phyloP scores from a whole-genome alignment of 352 stramenopile genomes.

The Phytophthora parvispora region DNA sequence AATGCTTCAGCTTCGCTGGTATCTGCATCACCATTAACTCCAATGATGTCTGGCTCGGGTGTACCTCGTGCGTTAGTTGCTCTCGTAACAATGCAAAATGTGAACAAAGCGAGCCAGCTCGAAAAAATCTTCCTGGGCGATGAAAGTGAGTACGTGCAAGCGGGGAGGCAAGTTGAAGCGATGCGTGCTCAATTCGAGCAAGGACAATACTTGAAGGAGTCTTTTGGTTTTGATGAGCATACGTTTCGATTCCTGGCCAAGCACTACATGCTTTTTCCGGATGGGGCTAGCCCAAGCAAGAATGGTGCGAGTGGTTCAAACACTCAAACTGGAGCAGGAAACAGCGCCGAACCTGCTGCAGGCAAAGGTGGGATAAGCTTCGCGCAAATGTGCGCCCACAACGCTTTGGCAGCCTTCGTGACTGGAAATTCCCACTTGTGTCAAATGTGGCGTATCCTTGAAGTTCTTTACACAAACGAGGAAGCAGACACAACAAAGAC shows the following conservation, averaged over 20 bases:
- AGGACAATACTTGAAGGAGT: constrained; percentile 73
- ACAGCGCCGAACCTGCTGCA: constrained; percentile 6
- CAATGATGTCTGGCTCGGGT: constrained; percentile 40
- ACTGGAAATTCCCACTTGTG: constrained; percentile 79
- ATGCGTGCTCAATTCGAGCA: constrained; percentile 81
- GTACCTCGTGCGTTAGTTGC: constrained; percentile 71
- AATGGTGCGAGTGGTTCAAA: constrained; percentile 2
- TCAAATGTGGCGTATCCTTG: constrained; percentile 90
- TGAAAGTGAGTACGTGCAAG: constrained; percentile 63
- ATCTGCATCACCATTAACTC: constrained; percentile 50
- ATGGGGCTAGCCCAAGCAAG: constrained; percentile 8
- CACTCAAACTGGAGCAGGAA: constrained; percentile 11
- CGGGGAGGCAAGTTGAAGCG: constrained; percentile 59
- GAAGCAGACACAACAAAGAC: constrained; percentile 20
- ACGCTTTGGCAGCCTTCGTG: constrained; percentile 82
- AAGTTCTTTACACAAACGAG: constrained; percentile 76
- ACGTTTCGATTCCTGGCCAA: constrained; percentile 86
- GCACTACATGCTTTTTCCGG: constrained; percentile 69
- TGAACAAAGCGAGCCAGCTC: constrained; percentile 64
- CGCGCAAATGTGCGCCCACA: constrained; percentile 84
- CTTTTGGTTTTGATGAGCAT: constrained; percentile 90
- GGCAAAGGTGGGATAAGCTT: constrained; percentile 50
- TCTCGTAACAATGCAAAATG: constrained; percentile 83
- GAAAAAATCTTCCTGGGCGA: constrained; percentile 81
- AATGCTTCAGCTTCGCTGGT: constrained; percentile 35